Base-by-base conservation (phyloP, 2,329 filamentous ascomycete species). In the Biscogniauxia sp. region DNA sequence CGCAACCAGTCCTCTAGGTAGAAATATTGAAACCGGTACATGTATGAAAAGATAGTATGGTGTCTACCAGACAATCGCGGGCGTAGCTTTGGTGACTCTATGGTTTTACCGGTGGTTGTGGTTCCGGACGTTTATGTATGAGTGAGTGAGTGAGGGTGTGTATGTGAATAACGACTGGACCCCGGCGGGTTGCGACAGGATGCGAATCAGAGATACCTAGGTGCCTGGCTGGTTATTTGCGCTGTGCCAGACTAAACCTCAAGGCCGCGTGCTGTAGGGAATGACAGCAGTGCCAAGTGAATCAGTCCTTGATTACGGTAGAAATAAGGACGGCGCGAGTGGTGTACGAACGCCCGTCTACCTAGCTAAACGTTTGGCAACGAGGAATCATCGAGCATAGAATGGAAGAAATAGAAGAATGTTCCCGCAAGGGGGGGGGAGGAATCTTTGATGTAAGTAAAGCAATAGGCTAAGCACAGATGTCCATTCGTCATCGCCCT, bases 151-250 rank as follows among this genome's bases (percentile, higher is more conserved):
- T n/a, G n/a, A n/a, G n/a, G n/a, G n/a, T n/a, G 58, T 61, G 58
- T 6, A 45, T 62, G 56, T 55, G 54, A 58, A 15, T 52, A 52
- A 55, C 51, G 57, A 57, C 59, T 57, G 61, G 54, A 61, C 57
- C 61, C 62, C 57, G 64, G 61, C 62, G 64, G 64, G 54, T 61
- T 51, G 41, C 62, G 61, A 57, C 63, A 65, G 64, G 51, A 54
- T 52, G 54, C 53, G 53, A n/a, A 45, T 5, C 37, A 45, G 17
- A 57, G 58, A 32, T 32, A 23, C 23, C 23, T 23, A 32, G 28
- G 60, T 25, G 58, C 41, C 17, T 45, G 37, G 37, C 37, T 45
- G 37, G 37, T n/a, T 45, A n/a, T 45, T 45, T 45, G 37, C 37
- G 37, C 37, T n/a, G 37, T 45, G 11, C 37, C 17, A n/a, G 37